Evolutionary conservation across 108 stramenopile genomes (phyloP).

Genomic region (Nitzschia sp.): DNA sequence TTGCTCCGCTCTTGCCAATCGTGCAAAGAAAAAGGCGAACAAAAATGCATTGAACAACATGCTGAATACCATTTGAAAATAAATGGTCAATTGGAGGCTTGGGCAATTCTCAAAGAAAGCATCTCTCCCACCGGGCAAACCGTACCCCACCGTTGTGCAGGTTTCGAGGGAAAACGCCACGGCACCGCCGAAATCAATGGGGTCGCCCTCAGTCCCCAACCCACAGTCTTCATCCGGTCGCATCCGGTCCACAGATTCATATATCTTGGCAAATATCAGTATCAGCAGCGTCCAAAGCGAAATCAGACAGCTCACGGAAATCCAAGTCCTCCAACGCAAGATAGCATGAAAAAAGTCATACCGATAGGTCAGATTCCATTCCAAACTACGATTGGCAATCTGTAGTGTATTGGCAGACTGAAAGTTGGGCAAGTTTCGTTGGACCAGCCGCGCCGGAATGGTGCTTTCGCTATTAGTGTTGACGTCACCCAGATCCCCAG

Average conservation of each 20-base stretch:
- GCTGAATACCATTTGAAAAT: conserved; percentile 64
- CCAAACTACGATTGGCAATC: conserved; percentile 24
- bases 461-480: no score
- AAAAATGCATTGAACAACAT: conserved; percentile 83
- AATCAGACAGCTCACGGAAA: conserved; percentile 41
- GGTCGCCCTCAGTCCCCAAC: conserved; percentile 31
- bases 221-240: conserved; percentile 50
- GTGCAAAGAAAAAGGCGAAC: conserved; percentile 64
- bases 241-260: conserved; percentile 45
- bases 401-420: conserved; percentile 48
- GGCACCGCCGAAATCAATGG: conserved; percentile 40
- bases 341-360: conserved; percentile 87
- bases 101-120: conserved; percentile 76
- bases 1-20: conserved; percentile 49
- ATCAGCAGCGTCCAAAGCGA: conserved; percentile 61
- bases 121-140: conserved; percentile 46
- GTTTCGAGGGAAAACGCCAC: conserved; percentile 85
- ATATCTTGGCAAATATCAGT: conserved; percentile 68
- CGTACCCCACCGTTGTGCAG: conserved; percentile 79
- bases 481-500: no score
- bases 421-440: conserved; percentile 61
- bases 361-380: conserved; percentile 20
- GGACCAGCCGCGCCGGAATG: conserved; percentile 55
- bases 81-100: conserved; percentile 60
- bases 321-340: conserved; percentile 42